phyloP scores from a whole-genome alignment of 192 early-diverging fungal species.

The Entophlyctis helioformis region DNA sequence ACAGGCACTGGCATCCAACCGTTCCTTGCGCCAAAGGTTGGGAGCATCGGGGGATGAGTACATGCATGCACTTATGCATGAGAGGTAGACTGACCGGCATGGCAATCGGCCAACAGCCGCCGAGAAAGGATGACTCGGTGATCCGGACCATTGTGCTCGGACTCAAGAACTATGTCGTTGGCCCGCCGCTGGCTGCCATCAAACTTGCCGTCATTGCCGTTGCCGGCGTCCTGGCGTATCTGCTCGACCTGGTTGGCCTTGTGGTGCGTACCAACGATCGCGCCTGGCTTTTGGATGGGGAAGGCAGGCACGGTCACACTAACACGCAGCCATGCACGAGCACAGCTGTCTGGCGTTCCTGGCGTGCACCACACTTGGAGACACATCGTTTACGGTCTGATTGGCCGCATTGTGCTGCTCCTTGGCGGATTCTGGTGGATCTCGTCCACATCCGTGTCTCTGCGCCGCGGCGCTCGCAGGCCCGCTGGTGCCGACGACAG shows the following conservation, averaged over 20 bases:
- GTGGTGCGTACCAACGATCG: background rate
- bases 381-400: background rate
- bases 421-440: slow-evolving; percentile 69
- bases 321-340: no score
- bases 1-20: slow-evolving; percentile 1
- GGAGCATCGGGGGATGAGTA: no score
- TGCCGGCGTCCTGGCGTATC: background rate
- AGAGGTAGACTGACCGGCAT: no score
- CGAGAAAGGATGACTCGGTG: slow-evolving; percentile 1
- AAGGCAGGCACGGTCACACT: no score
- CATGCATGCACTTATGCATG: no score
- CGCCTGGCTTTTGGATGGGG: no score
- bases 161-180: slow-evolving; percentile 10
- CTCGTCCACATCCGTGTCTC: slow-evolving; percentile 42
- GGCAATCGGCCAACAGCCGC: background rate
- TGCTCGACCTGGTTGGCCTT: background rate
- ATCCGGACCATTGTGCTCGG: background rate
- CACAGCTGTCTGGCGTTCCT: background rate
- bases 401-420: slow-evolving; percentile 45
- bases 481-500: no score
- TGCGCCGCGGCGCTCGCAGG: slow-evolving; percentile 24
- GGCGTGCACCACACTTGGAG: background rate
- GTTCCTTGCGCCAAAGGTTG: background rate
- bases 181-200: slow-evolving; percentile 12
- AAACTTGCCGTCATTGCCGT: slow-evolving; percentile 3